Conservation (phyloP, 2,329 filamentous ascomycete species). For the Colletotrichum spinosum region DNA sequence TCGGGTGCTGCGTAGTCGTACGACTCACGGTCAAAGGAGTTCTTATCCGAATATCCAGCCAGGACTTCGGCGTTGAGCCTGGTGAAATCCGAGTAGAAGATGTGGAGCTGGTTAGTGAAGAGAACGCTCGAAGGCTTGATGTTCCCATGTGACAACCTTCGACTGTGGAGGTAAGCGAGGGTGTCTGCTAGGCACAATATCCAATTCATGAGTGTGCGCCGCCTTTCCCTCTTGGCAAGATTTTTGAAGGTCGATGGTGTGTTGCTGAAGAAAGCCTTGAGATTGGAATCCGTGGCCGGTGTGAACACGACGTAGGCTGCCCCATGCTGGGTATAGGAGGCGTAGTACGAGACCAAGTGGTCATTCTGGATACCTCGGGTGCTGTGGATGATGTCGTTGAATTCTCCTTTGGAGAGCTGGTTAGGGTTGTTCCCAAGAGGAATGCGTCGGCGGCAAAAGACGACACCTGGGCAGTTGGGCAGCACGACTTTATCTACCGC, state of each 20-base stretch:
- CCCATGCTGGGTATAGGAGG: conserved; percentile 75
- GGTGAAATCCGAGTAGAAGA: conserved; percentile 75
- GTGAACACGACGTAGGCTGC: conserved; percentile 75
- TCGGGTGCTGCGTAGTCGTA: conserved; percentile 83
- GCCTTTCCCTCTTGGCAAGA: conserved; percentile 69
- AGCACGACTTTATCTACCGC: conserved; percentile 71
- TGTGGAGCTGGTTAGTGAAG: conserved; percentile 72
- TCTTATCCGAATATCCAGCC: conserved; percentile 47
- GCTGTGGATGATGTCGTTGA: conserved; percentile 70
- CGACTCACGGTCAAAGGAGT: conserved; percentile 72
- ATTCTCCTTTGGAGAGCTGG: conserved; percentile 62
- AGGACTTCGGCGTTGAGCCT: conserved; percentile 57
- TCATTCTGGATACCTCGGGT: conserved; percentile 71
- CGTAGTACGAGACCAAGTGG: conserved; percentile 78
- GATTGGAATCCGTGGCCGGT: conserved; percentile 73
- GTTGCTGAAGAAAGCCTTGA: conserved; percentile 75
- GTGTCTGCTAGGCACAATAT: conserved; percentile 79
- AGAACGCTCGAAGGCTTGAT: conserved; percentile 79
- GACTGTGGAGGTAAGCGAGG: conserved; percentile 74
- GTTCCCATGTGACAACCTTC: conserved; percentile 72
- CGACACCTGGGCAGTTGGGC: conserved; percentile 68
- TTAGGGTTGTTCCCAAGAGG: conserved; percentile 60
- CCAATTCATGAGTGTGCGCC: conserved; percentile 76
- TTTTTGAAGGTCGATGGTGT: conserved; percentile 72
- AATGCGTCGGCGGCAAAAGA: conserved; percentile 70